Evolutionary conservation across 805 yeast species (phyloP).

Genomic region (Cyberlindnera maritima): DNA sequence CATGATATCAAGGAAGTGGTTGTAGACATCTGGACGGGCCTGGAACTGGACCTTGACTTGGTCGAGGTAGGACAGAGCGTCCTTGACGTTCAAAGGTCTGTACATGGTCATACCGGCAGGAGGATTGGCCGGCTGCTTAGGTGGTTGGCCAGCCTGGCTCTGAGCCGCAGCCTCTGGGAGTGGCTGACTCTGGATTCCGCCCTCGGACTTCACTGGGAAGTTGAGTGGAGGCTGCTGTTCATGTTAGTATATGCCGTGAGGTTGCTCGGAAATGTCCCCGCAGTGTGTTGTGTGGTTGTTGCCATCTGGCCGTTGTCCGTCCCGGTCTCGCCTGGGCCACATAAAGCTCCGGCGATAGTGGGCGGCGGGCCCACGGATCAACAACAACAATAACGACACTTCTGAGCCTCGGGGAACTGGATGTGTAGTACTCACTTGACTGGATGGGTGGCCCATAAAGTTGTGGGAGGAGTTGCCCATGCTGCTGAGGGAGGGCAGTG

Average conservation of each 20-base stretch:
- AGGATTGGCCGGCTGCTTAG: constrained; percentile 10
- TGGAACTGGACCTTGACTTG: constrained; percentile 93
- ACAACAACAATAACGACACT: neutral
- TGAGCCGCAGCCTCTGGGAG: constrained; percentile 16
- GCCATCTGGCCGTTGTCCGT: too few species aligned
- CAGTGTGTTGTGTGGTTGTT: neutral
- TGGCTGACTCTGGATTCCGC: constrained; percentile 5
- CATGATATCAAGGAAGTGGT: constrained; percentile 95
- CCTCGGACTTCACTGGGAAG: constrained; percentile 10
- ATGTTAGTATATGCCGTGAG: constrained; percentile 6
- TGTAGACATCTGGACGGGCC: constrained; percentile 92
- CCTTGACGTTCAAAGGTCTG: constrained; percentile 90
- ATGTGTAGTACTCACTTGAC: constrained; percentile 7
- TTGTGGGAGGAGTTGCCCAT: constrained; percentile 15
- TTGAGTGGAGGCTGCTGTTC: constrained; percentile 9
- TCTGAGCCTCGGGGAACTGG: neutral
- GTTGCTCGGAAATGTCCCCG: neutral
- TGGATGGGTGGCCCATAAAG: constrained; percentile 22
- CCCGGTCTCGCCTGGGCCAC: too few species aligned
- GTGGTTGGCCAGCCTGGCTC: constrained; percentile 21
- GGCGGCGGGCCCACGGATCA: neutral
- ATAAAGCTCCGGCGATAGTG: neutral
- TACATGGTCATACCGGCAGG: constrained; percentile 33
- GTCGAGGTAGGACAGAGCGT: constrained; percentile 91
- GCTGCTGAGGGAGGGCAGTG: constrained; percentile 23